phyloP scores from a whole-genome alignment of 306 rosid genomes.

The Quercus gilva region DNA sequence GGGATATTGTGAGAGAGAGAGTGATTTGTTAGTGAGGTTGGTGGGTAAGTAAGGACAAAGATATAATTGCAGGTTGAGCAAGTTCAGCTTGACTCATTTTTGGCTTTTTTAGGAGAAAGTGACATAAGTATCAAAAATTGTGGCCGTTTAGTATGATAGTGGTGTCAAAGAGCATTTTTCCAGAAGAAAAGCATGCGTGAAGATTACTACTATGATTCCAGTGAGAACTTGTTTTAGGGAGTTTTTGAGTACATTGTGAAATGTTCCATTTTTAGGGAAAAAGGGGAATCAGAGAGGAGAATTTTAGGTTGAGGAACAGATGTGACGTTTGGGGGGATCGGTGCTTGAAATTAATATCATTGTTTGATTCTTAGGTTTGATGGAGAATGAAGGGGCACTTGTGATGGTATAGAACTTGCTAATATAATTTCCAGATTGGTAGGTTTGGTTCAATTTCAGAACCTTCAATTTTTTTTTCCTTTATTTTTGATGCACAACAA shows the following conservation, averaged over 20 bases:
- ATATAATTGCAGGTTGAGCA: conserved; percentile 6
- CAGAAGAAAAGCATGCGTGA: not conserved
- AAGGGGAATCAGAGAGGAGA: not conserved
- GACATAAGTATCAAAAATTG: not conserved
- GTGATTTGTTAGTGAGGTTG: not conserved
- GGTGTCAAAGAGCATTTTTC: not conserved
- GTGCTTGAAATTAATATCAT: not conserved
- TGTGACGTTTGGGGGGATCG: not conserved
- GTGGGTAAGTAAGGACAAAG: not conserved
- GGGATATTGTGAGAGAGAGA: not conserved
- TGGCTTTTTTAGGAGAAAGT: conserved; percentile 5
- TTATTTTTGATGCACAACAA: too few species aligned
- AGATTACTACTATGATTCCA: not conserved
- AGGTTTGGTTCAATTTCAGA: too few species aligned
- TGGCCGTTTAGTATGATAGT: not conserved
- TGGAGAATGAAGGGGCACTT: too few species aligned
- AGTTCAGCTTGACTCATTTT: conserved; percentile 29
- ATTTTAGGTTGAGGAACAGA: not conserved
- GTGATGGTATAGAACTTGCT: too few species aligned
- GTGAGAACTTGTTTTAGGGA: too few species aligned
- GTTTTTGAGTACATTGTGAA: not conserved
- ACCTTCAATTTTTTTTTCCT: too few species aligned
- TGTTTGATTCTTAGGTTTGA: too few species aligned
- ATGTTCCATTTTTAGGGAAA: not conserved
- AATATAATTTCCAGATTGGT: too few species aligned